Evolutionary conservation across 2,329 filamentous ascomycete species (phyloP), one percentile per base, ranked within the genome.

Genomic region (Cyanodermella asteris): DNA sequence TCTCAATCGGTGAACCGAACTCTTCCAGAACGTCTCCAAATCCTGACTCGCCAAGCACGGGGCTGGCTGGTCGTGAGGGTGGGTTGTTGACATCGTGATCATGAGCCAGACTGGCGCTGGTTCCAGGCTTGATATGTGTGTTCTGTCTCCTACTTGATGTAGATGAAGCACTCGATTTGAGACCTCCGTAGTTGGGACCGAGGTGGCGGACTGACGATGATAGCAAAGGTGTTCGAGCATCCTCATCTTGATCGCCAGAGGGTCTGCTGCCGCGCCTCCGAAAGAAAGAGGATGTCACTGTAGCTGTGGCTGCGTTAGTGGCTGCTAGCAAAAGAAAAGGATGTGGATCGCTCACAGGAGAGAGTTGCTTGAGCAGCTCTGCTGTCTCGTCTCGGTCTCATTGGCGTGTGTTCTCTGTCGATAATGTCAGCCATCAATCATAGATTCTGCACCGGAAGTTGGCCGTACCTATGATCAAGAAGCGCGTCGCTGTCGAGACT

Each of bases 401-500:
- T 60, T 33, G 53, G 51, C 22, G 58, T 61, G 35, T 72, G 69
- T 24, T 63, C 56, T 37, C 65, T 69, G 30, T 22, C 33, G 26
- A 29, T 36, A 32, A 25, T 6, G 17, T 25, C 21, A 20, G 18
- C n/a, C n/a, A 16, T 15, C 21, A 25, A 17, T 24, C 14, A 11
- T 18, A 13, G n/a, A 9, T 13, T 17, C 13, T 12, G 13, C 10
- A 19, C n/a, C 4, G 17, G 16, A 8, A 8, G 8, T 13, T n/a
- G 6, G 13, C 3, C 2, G 7, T 51, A 75, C 69, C 80, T 66
- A 47, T 94, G 84, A 48, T 94, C 84, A 11, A 94, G 55, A 36
- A 94, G 53, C 6, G 67, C 72, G 43, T 91, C 73, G 45, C 81
- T 93, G 36, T 93, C 84, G 34, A 94, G 55, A 46, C 84, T 94